phyloP scores from a whole-genome alignment of 768 basidiomycete genomes.

The Collybiopsis confluens region DNA sequence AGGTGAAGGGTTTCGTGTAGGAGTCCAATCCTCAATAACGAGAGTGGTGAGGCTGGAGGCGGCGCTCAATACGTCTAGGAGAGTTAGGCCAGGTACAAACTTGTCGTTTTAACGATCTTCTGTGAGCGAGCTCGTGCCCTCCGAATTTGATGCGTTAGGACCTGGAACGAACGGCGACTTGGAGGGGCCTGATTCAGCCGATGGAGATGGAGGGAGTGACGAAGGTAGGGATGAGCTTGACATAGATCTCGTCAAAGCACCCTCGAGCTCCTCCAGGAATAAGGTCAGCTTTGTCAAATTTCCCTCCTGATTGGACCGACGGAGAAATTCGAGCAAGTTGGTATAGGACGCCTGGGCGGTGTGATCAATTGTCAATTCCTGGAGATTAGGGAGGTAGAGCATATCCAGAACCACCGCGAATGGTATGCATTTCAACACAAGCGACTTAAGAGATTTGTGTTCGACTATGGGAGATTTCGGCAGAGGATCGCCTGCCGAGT shows the following conservation, averaged over 20 bases:
- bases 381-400: neutral
- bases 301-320: neutral
- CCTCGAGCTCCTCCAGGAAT: neutral
- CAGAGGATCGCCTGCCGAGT: neutral
- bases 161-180: neutral
- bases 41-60: constrained; percentile 3
- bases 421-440: constrained; percentile 1
- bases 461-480: constrained; percentile 4
- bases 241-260: neutral
- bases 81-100: neutral
- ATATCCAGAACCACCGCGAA: constrained; percentile 2
- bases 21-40: constrained; percentile 3
- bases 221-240: constrained; percentile 2
- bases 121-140: no score
- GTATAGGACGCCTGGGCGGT: constrained; percentile 2
- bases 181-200: neutral
- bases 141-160: neutral
- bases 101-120: no score
- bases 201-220: neutral
- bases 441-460: constrained; percentile 1
- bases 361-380: neutral
- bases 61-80: neutral
- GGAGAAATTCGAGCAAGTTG: neutral
- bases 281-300: neutral
- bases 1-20: constrained; percentile 1